Conservation (phyloP, 1,284 basidiomycete species). For the Ganoderma resinaceum region DNA sequence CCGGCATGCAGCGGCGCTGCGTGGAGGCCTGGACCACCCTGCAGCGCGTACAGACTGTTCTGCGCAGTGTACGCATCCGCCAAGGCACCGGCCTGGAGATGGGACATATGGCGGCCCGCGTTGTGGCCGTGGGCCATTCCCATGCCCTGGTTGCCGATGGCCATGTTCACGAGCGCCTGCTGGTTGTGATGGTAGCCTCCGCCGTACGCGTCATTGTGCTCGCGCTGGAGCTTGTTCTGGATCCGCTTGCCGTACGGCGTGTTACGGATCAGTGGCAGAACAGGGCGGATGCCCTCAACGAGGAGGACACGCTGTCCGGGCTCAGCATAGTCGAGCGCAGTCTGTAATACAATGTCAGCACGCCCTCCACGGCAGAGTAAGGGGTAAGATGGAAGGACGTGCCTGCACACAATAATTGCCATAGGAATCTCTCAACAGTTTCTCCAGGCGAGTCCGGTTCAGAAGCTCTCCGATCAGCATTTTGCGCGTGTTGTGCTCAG, state of each 20-base stretch:
- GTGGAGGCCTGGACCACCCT: constrained; percentile 53
- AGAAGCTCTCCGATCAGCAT: constrained; percentile 96
- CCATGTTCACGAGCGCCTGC: constrained; percentile 66
- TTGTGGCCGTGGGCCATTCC: constrained; percentile 44
- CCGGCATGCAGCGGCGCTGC: constrained; percentile 61
- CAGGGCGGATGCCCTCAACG: constrained; percentile 96
- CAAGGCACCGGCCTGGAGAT: constrained; percentile 62
- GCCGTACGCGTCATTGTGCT: constrained; percentile 80
- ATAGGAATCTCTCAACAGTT: constrained; percentile 93
- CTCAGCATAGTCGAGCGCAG: constrained; percentile 95
- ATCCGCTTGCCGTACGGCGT: constrained; percentile 98
- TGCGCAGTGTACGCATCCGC: constrained; percentile 73
- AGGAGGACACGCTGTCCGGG: constrained; percentile 84
- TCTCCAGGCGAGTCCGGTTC: constrained; percentile 94
- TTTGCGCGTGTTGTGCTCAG: constrained; percentile 93
- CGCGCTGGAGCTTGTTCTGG: constrained; percentile 95
- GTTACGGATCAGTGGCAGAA: constrained; percentile 94
- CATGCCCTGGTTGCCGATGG: constrained; percentile 63
- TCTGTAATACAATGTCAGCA: constrained; percentile 53
- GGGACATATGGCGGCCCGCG: constrained; percentile 60
- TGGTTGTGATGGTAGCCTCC: constrained; percentile 60
- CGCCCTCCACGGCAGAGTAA: constrained; percentile 14
- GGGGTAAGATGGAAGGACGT: constrained; percentile 31
- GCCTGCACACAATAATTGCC: constrained; percentile 95
- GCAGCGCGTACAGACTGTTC: constrained; percentile 64